A percentile compares a stretch with the other conserved stretches of the same genome.
Conservation (phyloP, 208 protist genomes). For the Willaertia magna region DNA sequence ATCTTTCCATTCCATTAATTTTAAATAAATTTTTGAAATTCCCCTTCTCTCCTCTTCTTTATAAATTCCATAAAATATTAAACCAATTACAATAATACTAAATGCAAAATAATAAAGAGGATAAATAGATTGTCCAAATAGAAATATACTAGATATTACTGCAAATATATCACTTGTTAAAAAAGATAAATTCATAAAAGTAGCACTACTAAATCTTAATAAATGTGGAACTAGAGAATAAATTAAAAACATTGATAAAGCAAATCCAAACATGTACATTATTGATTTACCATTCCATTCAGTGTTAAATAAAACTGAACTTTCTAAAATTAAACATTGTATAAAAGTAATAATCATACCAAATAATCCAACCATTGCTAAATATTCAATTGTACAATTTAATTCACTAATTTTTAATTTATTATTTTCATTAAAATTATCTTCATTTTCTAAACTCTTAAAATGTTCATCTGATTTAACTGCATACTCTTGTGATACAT, state of each 20-base stretch:
- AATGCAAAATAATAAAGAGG: not conserved
- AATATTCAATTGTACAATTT: slow-evolving; percentile 21
- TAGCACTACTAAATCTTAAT: not conserved
- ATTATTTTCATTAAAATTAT: too few species aligned
- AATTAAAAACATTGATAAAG: slow-evolving; percentile 33
- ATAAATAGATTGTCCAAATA: not conserved
- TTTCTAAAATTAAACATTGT: slow-evolving; percentile 24
- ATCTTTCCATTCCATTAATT: too few species aligned
- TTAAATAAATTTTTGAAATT: too few species aligned
- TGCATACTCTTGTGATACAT: slow-evolving; percentile 71
- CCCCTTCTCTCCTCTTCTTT: not conserved
- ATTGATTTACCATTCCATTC: not conserved
- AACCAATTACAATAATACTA: not conserved
- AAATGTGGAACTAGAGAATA: slow-evolving; percentile 30
- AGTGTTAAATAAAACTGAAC: not conserved
- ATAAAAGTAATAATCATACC: slow-evolving; percentile 20
- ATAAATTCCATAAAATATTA: not conserved
- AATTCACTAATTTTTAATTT: not conserved
- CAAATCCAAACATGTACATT: slow-evolving; percentile 23
- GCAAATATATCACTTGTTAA: not conserved
- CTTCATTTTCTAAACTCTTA: too few species aligned
- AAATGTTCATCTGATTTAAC: slow-evolving; percentile 30
- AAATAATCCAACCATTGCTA: slow-evolving; percentile 37
- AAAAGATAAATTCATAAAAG: slow-evolving; percentile 7
- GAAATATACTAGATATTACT: not conserved